Base-by-base conservation (phyloP, 73 alveolate genomes). In the Paramecium pentaurelia region DNA sequence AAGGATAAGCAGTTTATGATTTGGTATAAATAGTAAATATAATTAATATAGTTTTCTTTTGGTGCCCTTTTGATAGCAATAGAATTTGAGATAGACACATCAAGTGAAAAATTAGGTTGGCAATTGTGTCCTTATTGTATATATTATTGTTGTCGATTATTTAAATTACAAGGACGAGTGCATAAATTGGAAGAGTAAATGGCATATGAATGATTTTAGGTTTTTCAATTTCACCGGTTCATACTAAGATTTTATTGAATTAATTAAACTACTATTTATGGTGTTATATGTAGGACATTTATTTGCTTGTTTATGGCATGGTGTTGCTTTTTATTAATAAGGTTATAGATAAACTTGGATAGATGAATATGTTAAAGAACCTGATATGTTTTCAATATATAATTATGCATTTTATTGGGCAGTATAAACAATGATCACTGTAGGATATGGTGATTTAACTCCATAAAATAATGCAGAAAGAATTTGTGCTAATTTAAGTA, bases 391-490 rank as follows among this genome's bases (percentile, higher is more conserved):
- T 4, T 93, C 59, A 12, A 20, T 30, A 32, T 96, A 95, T 58
- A 64, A 94, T 12, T 58, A 94, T 22, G 27, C 97, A 8, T 36
- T 95, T 10, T 96, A 95, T 93, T 96, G 95, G 94, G 97, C 98
- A 5, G 92, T 95, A 73, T 25, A 95, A 30, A 96, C 99, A 1
- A 96, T 96, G 97, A 93, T 97, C 2, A 95, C 98, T 25, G 96
- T 96, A 0, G 99, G 99, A 1, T 96, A 95, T 93, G 99, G 99
- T 64, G 99, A 96, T 93, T 94, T 96, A 12, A 80, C 51, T 68
- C 99, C 99, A 9, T 77, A 71, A 10, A 94, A 97, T 28, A 59
- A 64, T n/a, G 40, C 60, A 27, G 99, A 96, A 77, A 95, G 92
- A 58, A 58, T 95, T 3, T 92, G 58, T 73, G 97, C 93, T 11